Percentiles rank a stretch among this genome's conserved stretches.
These are phyloP conservation scores for Agapanthus africanus DNA, from an alignment of 106 monocot genomes.

Conservation along the genomic window DNA sequence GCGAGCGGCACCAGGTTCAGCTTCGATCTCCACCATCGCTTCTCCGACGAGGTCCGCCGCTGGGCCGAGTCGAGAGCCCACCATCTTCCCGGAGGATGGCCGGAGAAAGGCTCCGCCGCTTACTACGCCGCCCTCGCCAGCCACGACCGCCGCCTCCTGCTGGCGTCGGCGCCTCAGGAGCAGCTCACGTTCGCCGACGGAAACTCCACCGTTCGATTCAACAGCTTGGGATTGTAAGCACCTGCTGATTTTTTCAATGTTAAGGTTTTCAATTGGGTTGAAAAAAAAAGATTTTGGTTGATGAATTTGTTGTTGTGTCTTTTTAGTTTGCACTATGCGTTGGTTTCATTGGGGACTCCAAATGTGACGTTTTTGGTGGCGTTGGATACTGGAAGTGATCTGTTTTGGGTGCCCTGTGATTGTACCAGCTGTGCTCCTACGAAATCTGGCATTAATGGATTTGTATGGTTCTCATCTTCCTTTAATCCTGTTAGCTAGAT, in stretches of 20 bases:
- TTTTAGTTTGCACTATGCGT: slow-evolving; percentile 74
- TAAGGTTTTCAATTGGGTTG: too few relatives aligned
- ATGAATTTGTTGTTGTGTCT: neutral
- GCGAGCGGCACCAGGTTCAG: slow-evolving; percentile 10
- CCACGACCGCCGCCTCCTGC: slow-evolving; percentile 37
- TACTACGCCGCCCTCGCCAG: slow-evolving; percentile 45
- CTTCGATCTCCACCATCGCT: slow-evolving; percentile 79
- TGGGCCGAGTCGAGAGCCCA: slow-evolving; percentile 35
- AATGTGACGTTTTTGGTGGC: slow-evolving; percentile 68
- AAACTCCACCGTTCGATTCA: slow-evolving; percentile 41
- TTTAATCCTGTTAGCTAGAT: too few relatives aligned
- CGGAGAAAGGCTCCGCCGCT: slow-evolving; percentile 28
- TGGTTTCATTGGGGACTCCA: slow-evolving; percentile 63
- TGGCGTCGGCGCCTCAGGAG: neutral
- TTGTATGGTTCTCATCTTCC: slow-evolving; percentile 17
- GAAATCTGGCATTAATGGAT: slow-evolving; percentile 14
- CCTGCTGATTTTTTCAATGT: too few relatives aligned
- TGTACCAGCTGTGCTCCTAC: slow-evolving; percentile 64
- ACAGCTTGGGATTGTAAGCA: slow-evolving; percentile 60
- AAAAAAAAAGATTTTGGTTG: too few relatives aligned
- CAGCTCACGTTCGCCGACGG: slow-evolving; percentile 43
- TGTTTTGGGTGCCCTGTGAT: slow-evolving; percentile 92
- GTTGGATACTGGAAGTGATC: slow-evolving; percentile 83
- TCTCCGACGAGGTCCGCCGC: slow-evolving; percentile 51
- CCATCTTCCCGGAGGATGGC: slow-evolving; percentile 19